Conservation (phyloP, 495 filamentous ascomycete genomes). For the Aspergillus nanangensis region DNA sequence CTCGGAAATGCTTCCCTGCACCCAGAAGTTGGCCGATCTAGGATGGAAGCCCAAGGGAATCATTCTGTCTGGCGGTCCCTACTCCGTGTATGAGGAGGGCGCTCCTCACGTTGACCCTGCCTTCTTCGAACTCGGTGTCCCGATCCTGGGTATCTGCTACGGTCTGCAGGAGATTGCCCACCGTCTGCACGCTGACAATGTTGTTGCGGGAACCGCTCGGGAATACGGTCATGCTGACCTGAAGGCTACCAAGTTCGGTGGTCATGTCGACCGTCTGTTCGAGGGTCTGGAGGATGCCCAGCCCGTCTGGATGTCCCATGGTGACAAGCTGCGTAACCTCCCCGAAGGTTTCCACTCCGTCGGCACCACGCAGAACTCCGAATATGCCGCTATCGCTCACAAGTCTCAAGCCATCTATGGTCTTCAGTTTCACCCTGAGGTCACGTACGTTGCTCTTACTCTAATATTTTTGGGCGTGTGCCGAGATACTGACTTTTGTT, state of each 20-base stretch:
- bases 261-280: conserved; percentile 70
- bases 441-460: conserved; percentile 37
- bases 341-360: conserved; percentile 69
- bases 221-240: conserved; percentile 70
- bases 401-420: conserved; percentile 54
- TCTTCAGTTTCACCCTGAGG: conserved; percentile 87
- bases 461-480: too few relatives aligned
- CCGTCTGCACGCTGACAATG: conserved; percentile 61
- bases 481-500: too few relatives aligned
- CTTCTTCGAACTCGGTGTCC: conserved; percentile 73
- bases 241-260: conserved; percentile 42
- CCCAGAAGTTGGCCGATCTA: conserved; percentile 75
- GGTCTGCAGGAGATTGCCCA: conserved; percentile 81
- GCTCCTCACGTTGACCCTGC: conserved; percentile 76
- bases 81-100: conserved; percentile 66
- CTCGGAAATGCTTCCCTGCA: conserved; percentile 91
- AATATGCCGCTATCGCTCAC: conserved; percentile 80
- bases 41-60: conserved; percentile 78
- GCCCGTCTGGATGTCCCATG: conserved; percentile 83
- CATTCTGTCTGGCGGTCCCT: conserved; percentile 67
- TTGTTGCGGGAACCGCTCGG: conserved; percentile 63
- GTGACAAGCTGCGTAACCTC: conserved; percentile 72
- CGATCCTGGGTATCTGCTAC: conserved; percentile 77
- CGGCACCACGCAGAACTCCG: conserved; percentile 68
- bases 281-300: conserved; percentile 59